Evolutionary conservation across 2,329 filamentous ascomycete species (phyloP), one percentile per base, ranked within the genome.

Genomic region (Arthrobotrys entomopaga): DNA sequence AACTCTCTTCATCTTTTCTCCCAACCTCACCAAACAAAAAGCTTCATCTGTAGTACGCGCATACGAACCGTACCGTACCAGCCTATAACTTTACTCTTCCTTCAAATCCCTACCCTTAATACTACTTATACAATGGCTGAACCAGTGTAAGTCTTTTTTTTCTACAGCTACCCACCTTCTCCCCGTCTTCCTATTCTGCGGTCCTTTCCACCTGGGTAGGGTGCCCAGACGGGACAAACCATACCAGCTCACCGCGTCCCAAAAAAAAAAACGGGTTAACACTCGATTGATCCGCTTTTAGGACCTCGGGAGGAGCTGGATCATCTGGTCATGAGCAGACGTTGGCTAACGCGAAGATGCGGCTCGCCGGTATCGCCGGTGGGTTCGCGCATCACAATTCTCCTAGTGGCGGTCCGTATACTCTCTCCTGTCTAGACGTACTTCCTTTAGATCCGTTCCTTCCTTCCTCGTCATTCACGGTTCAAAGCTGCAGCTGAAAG

Each of bases 111-210:
- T 34, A 34, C 29, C 10, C 2, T 10, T 34, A 34, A 34, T 34
- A 34, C 29, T 34, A 34, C 29, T 34, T 1, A 5, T 34, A 79
- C 58, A 64, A 81, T 81, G 80, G 78, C 77, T 76, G 76, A 77
- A 72, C 73, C 88, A 83, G 87, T 88, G 88, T 90, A 87, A 89
- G 88, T 89, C 29, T 34, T 34, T 34, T 34, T 89, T 10, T 34
- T 34, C 10, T 34, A 34, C 10, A 34, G 6, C 29, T 77, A 69
- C 70, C 65, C 59, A 77, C 79, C 40, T 20, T 24, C 78, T 78
- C 77, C 79, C 76, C 79, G 46, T 65, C 73, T 79, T 78, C 77
- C 76, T 49, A 76, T 77, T 76, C 59, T 76, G 67, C 76, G 69
- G 48, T 69, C 58, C 29, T 56, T 42, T 42, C 43, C 58, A 58